phyloP scores from a whole-genome alignment of 306 rosid species.

The Ceratonia siliqua region DNA sequence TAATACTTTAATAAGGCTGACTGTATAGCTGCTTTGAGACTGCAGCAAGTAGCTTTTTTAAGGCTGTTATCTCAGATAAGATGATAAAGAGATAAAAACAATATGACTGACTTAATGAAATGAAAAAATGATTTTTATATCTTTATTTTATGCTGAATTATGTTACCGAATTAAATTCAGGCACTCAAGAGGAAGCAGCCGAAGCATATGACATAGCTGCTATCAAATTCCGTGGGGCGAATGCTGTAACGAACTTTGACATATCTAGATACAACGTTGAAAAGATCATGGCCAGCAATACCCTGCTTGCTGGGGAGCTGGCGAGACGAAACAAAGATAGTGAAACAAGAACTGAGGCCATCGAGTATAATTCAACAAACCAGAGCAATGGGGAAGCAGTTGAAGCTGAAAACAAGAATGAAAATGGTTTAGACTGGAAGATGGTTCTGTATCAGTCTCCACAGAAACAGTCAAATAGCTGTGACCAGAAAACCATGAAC shows the following conservation, averaged over 20 bases:
- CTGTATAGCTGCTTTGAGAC: constrained; percentile 33
- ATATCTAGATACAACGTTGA: constrained; percentile 77
- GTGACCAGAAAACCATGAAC: constrained; percentile 40
- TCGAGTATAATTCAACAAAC: constrained; percentile 33
- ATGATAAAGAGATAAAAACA: background rate
- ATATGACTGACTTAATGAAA: background rate
- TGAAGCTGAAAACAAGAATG: constrained; percentile 31
- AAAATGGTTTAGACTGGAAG: constrained; percentile 53
- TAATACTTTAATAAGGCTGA: constrained; percentile 48
- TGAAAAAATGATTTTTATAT: no score
- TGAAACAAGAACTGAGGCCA: constrained; percentile 42
- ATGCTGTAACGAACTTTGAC: constrained; percentile 86
- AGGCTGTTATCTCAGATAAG: constrained; percentile 40
- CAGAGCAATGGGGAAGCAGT: constrained; percentile 31
- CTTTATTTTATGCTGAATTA: no score
- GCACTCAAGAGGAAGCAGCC: constrained; percentile 98
- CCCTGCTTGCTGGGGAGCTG: constrained; percentile 67
- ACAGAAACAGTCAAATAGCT: constrained; percentile 39
- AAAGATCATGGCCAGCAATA: constrained; percentile 79
- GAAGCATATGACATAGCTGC: constrained; percentile 96
- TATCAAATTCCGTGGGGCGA: constrained; percentile 79
- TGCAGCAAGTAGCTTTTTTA: constrained; percentile 35
- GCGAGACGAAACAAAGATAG: constrained; percentile 57
- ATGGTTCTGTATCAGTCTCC: constrained; percentile 47
- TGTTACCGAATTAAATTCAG: constrained; percentile 37